Base-by-base conservation (phyloP, 495 filamentous ascomycete species). In the Trichoderma orchidacearum region DNA sequence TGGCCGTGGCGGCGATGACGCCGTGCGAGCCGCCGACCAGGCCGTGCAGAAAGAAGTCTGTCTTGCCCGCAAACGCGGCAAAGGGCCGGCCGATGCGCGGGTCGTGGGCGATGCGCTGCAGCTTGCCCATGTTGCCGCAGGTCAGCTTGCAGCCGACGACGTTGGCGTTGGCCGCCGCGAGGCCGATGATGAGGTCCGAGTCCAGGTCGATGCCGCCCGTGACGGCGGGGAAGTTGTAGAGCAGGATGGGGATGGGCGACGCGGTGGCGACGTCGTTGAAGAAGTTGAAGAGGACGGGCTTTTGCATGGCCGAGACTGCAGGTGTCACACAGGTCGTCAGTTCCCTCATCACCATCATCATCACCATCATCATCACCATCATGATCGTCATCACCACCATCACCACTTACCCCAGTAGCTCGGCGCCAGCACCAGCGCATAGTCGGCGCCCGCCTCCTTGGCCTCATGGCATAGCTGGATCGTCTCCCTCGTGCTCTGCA, bases 151-250 rank as follows among this genome's bases (percentile, higher is more conserved):
- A 63, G 21, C 63, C 70, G 27, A 66, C 60, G 38, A 72, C 69
- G 11, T 53, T 59, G n/a, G 85, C 77, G 7, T 74, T 75, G 35
- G 78, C 74, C 28, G 90, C 85, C 59, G 95, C 88, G 32, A 78
- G 77, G 70, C 88, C 92, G 41, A 90, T 70, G 12, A 72, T 55
- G 52, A 66, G 62, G 27, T 68, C 64, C 3, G 67, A 69, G 56
- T 70, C 61, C 25, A 70, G n/a, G 36, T 71, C 68, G 23, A 70
- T 51, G 29, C 68, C 56, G 28, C 30, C 28, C 29, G 41, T 51
- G 18, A 34, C 41, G 27, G 32, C 55, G 38, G 41, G 55, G 50
- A 51, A 57, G 41, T 57, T 57, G 55, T 51, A 57, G 41, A 57
- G 30, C 25, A 57, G 25, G 23, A 57, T 34, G 38, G 55, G 55